Conservation (phyloP, 768 basidiomycete genomes). For the Strobilomyces confusus region DNA sequence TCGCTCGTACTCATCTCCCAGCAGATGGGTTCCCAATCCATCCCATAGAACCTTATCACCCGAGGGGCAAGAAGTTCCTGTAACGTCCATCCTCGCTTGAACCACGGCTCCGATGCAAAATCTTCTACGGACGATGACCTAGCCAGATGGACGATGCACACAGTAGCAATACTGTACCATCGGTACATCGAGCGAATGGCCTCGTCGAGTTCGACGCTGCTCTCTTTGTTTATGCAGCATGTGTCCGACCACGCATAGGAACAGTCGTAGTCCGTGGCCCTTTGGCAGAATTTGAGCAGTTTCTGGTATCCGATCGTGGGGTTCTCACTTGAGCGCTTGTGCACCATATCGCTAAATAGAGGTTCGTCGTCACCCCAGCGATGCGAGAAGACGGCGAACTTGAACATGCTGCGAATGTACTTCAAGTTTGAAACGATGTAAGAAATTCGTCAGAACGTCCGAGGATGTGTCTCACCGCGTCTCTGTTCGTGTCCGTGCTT, state of each 20-base stretch:
- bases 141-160: constrained; percentile 24
- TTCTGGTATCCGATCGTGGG: constrained; percentile 16
- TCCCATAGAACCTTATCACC: constrained; percentile 17
- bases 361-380: constrained; percentile 23
- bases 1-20: neutral
- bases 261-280: constrained; percentile 15
- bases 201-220: constrained; percentile 29
- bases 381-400: constrained; percentile 19
- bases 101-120: constrained; percentile 20
- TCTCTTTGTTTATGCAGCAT: constrained; percentile 10
- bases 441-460: neutral
- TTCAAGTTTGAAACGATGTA: neutral
- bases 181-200: constrained; percentile 29
- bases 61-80: constrained; percentile 16
- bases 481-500: neutral
- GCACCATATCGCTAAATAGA: constrained; percentile 10
- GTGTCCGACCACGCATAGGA: constrained; percentile 25
- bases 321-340: neutral
- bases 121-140: constrained; percentile 6
- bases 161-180: constrained; percentile 22
- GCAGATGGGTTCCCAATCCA: constrained; percentile 16
- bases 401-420: constrained; percentile 14
- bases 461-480: neutral
- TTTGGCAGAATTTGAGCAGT: constrained; percentile 14
- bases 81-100: constrained; percentile 21